These are phyloP conservation scores for Debaryomycetaceae sp. DNA, from an alignment of 1,139 yeast genomes.

Conservation along the genomic window DNA sequence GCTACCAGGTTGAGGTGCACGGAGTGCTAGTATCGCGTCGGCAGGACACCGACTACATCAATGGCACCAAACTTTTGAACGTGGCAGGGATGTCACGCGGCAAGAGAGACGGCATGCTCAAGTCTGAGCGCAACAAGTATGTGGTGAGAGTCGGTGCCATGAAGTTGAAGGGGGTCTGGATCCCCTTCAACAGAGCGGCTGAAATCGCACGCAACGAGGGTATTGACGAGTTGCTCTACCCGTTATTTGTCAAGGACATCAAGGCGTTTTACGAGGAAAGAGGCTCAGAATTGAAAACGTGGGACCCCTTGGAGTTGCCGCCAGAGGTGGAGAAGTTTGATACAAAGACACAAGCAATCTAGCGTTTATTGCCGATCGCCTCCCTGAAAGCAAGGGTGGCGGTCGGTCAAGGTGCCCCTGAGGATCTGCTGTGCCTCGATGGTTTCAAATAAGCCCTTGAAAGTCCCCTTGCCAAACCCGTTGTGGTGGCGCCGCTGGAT, in stretches of 20 bases:
- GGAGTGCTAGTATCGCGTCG: constrained; percentile 47
- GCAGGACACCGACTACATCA: constrained; percentile 48
- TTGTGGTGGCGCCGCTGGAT: constrained; percentile 76
- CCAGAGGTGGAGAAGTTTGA: constrained; percentile 2
- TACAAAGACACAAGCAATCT: neutral
- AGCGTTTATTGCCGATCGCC: neutral
- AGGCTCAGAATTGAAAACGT: constrained; percentile 22
- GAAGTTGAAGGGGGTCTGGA: constrained; percentile 56
- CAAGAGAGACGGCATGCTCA: constrained; percentile 83
- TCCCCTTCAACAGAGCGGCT: constrained; percentile 49
- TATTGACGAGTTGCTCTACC: constrained; percentile 33
- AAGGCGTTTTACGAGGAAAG: constrained; percentile 25
- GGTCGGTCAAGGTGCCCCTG: constrained; percentile 41
- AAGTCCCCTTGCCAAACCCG: constrained; percentile 88
- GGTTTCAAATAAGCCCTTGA: constrained; percentile 73
- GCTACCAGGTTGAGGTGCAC: constrained; percentile 46
- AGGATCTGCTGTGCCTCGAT: constrained; percentile 59
- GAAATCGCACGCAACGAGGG: constrained; percentile 52
- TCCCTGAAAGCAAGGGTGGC: constrained; percentile 1
- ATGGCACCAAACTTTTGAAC: constrained; percentile 66
- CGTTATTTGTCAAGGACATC: constrained; percentile 44
- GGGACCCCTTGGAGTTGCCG: constrained; percentile 5
- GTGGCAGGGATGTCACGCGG: constrained; percentile 97
- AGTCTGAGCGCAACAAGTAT: constrained; percentile 38
- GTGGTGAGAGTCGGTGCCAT: constrained; percentile 52